Percentiles rank a stretch among this genome's conserved stretches.
phyloP scores from a whole-genome alignment of 345 rosid genomes.

The Leavenworthia alabamica region DNA sequence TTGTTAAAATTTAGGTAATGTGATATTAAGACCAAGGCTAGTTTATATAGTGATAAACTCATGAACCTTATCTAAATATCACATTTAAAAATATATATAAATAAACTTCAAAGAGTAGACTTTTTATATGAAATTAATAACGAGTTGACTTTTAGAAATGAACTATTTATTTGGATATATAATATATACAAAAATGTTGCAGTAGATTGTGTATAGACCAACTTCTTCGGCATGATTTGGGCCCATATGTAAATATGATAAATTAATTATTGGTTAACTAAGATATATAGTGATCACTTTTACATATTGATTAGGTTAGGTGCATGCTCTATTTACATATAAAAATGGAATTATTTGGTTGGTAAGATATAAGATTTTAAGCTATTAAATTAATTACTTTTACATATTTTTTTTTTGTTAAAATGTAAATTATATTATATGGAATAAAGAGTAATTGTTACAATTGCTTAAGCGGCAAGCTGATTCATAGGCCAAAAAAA shows the following conservation, averaged over 20 bases:
- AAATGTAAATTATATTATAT: too few relatives aligned
- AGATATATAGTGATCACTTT: not conserved
- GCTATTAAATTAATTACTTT: too few relatives aligned
- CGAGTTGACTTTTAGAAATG: too few relatives aligned
- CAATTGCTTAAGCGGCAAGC: too few relatives aligned
- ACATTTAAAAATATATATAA: not conserved
- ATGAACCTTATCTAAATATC: not conserved
- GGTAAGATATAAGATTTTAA: too few relatives aligned
- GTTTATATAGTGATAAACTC: constrained; percentile 12
- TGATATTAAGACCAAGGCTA: not conserved
- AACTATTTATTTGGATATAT: too few relatives aligned
- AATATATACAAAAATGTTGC: not conserved
- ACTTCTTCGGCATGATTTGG: constrained; percentile 18
- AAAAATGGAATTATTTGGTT: not conserved
- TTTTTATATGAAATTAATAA: not conserved
- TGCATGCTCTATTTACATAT: not conserved
- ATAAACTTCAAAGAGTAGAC: not conserved
- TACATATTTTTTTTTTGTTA: too few relatives aligned
- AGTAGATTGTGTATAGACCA: not conserved
- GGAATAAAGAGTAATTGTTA: too few relatives aligned
- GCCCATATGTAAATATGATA: not conserved
- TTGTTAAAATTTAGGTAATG: too few relatives aligned
- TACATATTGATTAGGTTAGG: not conserved
- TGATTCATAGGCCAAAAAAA: too few relatives aligned
- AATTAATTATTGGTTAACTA: not conserved